Conservation (phyloP, 2,329 filamentous ascomycete species). For the Sarocladium strictum region DNA sequence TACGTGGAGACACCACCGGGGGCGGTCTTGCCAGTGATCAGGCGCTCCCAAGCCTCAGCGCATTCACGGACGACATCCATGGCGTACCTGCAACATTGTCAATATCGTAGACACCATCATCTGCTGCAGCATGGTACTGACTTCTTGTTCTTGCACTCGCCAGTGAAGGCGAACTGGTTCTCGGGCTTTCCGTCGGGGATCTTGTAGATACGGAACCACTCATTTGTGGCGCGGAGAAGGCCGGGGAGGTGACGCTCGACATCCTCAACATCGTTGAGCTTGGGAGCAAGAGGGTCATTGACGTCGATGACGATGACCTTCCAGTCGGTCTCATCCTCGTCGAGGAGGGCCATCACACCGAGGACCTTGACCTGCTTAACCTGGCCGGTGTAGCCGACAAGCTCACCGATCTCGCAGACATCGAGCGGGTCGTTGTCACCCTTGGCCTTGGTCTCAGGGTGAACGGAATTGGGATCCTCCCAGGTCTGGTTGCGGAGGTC, state of each 20-base stretch:
- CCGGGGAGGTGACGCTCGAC: conserved; percentile 97
- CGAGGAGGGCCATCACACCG: conserved; percentile 97
- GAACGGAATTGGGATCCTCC: conserved; percentile 94
- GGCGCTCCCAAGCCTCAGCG: conserved; percentile 92
- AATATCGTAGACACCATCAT: conserved; percentile 9
- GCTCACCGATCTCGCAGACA: conserved; percentile 98
- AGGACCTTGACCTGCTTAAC: conserved; percentile 99
- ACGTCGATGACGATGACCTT: conserved; percentile 99
- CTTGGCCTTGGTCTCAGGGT: conserved; percentile 99
- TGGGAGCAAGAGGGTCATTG: conserved; percentile 91
- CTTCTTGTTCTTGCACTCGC: conserved; percentile 99
- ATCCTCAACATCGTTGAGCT: conserved; percentile 98
- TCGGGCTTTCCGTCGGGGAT: conserved; percentile 99
- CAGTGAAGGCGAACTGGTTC: conserved; percentile 99
- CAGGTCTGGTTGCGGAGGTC: conserved; percentile 64
- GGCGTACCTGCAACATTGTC: conserved; percentile 61
- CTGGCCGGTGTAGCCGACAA: conserved; percentile 92
- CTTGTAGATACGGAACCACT: conserved; percentile 99
- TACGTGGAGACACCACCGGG: conserved; percentile 76
- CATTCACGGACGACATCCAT: conserved; percentile 95
- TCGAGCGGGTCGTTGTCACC: conserved; percentile 99
- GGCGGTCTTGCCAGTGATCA: conserved; percentile 83
- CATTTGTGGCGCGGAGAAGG: conserved; percentile 94
- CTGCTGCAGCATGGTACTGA: conserved; percentile 30
- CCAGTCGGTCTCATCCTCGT: conserved; percentile 99